Evolutionary conservation across 163 green algal genomes (phyloP).

Genomic region (Trebouxiophyceae sp.): DNA sequence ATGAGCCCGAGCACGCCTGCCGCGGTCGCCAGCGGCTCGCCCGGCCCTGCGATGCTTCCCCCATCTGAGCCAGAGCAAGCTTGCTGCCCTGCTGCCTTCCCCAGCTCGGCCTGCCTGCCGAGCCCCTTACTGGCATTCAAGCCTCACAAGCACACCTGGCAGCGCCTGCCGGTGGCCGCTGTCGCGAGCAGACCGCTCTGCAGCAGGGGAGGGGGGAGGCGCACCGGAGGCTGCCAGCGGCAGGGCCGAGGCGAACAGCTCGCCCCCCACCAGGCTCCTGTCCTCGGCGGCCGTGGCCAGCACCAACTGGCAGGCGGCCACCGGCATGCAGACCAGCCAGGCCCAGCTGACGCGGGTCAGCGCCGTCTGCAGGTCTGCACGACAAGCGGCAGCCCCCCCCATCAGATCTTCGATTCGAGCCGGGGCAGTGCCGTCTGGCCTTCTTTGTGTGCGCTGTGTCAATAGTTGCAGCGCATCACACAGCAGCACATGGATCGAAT

Average conservation of each 20-base stretch:
- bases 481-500: no score
- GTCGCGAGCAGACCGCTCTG: no score
- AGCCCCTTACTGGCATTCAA: no score
- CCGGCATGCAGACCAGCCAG: conserved; percentile 49
- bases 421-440: neutral
- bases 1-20: conserved; percentile 56
- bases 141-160: no score
- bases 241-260: conserved; percentile 33
- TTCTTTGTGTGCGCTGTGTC: no score
- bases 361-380: conserved; percentile 26
- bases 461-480: no score
- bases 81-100: no score
- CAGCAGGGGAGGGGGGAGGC: neutral
- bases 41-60: conserved; percentile 26
- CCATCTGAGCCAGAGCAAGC: no score
- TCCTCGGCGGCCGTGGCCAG: conserved; percentile 49
- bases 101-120: no score
- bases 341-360: conserved; percentile 10
- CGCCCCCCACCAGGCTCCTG: conserved; percentile 26
- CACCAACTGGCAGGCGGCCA: conserved; percentile 55
- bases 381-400: no score
- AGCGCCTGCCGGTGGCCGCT: no score
- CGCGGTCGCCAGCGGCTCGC: conserved; percentile 53
- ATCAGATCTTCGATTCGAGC: no score
- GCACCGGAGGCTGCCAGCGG: conserved; percentile 40